phyloP scores from a whole-genome alignment of 495 filamentous ascomycete species.

The Tuber indicum region DNA sequence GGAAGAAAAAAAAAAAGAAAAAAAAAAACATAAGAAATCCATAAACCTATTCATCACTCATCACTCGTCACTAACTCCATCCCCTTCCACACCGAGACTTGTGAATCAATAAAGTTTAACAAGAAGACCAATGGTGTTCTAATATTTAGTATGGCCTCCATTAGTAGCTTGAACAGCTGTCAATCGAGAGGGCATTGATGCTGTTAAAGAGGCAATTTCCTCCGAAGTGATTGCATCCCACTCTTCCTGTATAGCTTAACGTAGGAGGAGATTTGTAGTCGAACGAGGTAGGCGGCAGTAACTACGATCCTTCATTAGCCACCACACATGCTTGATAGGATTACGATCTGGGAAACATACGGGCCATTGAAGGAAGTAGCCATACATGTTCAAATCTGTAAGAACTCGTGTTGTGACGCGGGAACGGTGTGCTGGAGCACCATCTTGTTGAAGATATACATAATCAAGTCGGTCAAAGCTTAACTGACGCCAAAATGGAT shows the following conservation, averaged over 20 bases:
- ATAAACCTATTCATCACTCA: too few species aligned
- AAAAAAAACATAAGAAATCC: too few species aligned
- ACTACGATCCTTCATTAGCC: background rate
- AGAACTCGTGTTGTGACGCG: background rate
- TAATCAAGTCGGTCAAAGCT: background rate
- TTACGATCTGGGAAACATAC: background rate
- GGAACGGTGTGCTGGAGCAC: background rate
- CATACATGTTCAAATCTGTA: background rate
- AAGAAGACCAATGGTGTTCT: background rate
- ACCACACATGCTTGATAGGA: background rate
- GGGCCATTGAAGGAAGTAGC: background rate
- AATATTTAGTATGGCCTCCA: background rate
- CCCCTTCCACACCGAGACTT: too few species aligned
- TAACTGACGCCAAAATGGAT: background rate
- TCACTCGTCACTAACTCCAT: too few species aligned
- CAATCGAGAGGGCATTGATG: background rate
- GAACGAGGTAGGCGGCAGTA: background rate
- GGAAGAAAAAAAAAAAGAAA: too few species aligned
- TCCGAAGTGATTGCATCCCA: background rate
- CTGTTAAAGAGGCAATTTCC: background rate
- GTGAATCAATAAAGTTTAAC: too few species aligned
- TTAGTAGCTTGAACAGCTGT: too few species aligned
- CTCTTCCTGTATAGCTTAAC: background rate
- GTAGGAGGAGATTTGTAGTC: background rate
- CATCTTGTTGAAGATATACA: background rate